phyloP scores from a whole-genome alignment of 2,329 filamentous ascomycete species.

The Venturia pyrina region DNA sequence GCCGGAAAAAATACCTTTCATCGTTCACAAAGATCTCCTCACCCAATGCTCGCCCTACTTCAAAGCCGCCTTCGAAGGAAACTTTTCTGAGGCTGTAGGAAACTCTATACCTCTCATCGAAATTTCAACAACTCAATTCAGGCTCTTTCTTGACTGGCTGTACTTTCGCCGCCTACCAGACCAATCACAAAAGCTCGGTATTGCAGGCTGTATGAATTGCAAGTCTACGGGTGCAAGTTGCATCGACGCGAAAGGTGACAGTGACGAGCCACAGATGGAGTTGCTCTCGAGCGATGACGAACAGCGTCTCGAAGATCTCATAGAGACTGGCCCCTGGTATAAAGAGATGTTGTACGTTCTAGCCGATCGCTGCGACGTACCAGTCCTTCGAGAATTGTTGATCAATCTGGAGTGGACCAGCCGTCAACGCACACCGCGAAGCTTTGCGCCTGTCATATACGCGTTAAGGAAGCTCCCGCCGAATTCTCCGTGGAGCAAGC shows the following conservation, averaged over 20 bases:
- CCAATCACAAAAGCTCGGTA: too few relatives aligned
- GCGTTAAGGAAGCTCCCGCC: neutral
- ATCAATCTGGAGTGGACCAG: neutral
- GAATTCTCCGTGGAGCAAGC: neutral
- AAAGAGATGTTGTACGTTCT: neutral
- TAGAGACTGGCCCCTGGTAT: neutral
- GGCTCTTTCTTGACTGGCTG: slow-evolving; percentile 1
- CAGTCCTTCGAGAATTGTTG: neutral
- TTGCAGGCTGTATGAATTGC: too few relatives aligned
- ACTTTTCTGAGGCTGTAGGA: neutral
- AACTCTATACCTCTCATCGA: neutral
- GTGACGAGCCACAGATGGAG: too few relatives aligned
- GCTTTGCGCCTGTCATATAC: neutral
- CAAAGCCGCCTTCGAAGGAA: neutral
- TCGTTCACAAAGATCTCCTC: neutral
- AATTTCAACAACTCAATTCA: neutral
- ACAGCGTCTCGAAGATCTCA: neutral
- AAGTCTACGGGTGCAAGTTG: too few relatives aligned
- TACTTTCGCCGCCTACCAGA: neutral
- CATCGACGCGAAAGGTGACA: too few relatives aligned
- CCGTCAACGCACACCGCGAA: too few relatives aligned
- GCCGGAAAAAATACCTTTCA: neutral
- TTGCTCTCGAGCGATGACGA: neutral
- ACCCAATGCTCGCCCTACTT: slow-evolving; percentile 1
- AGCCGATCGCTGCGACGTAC: neutral